A percentile compares a stretch with the other conserved stretches of the same genome.
These are phyloP conservation scores for Takakia lepidozioides DNA, from an alignment of 225 moss, liverwort and hornwort genomes.

Conservation along the genomic window DNA sequence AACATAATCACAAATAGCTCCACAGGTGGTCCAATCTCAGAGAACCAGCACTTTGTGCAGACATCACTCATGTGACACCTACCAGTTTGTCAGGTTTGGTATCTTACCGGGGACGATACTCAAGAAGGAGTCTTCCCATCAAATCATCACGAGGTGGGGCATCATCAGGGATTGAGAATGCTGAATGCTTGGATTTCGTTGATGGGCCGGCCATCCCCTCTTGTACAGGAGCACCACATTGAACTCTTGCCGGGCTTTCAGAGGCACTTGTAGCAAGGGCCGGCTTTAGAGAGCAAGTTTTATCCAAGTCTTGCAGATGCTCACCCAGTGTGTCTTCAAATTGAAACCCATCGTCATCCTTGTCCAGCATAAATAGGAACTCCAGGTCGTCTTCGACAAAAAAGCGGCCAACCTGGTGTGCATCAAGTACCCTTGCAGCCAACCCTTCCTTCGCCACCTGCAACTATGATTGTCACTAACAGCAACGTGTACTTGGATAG, in stretches of 20 bases:
- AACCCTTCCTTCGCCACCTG: conserved; percentile 97
- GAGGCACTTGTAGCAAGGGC: not conserved
- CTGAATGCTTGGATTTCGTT: conserved; percentile 45
- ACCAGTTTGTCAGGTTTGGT: no score
- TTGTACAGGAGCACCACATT: conserved; percentile 5
- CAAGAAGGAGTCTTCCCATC: conserved; percentile 71
- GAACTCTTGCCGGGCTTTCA: not conserved
- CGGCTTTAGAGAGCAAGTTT: not conserved
- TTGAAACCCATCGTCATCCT: conserved; percentile 40
- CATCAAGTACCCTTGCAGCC: conserved; percentile 93
- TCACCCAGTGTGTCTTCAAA: conserved; percentile 19
- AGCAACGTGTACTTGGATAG: no score
- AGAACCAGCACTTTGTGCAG: no score
- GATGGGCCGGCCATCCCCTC: conserved; percentile 5
- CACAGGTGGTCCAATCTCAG: no score
- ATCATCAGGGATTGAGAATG: conserved; percentile 62
- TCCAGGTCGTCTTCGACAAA: conserved; percentile 76
- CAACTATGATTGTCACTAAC: not conserved
- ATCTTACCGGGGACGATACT: conserved; percentile 64
- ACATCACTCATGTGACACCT: no score
- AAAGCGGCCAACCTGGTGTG: conserved; percentile 74
- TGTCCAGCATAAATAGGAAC: conserved; percentile 61
- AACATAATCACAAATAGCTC: no score
- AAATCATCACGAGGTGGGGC: conserved; percentile 81
- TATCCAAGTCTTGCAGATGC: not conserved